Percentiles rank a stretch among this genome's conserved stretches.
phyloP scores from a whole-genome alignment of 2,329 filamentous ascomycete species.

The Cyanodermella asteris region DNA sequence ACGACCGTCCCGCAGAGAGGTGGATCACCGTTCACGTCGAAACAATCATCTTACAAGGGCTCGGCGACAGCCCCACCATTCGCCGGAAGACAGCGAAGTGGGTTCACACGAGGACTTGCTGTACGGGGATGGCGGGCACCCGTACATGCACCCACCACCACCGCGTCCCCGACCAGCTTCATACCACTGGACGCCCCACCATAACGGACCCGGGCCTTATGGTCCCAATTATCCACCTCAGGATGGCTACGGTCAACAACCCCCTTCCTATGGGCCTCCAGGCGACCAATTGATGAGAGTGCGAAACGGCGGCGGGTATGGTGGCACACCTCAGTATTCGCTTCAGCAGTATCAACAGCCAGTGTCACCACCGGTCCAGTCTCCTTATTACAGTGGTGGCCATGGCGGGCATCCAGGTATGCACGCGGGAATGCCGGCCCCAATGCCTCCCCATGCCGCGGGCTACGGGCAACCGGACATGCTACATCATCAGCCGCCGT shows the following conservation, averaged over 20 bases:
- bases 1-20: conserved; percentile 16
- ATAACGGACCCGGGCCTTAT: conserved; percentile 2
- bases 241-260: too few relatives aligned
- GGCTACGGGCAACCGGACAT: too few relatives aligned
- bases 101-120: conserved; percentile 44
- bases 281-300: too few relatives aligned
- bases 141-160: too few relatives aligned
- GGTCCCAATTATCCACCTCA: conserved; percentile 6
- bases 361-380: too few relatives aligned
- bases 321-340: too few relatives aligned
- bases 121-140: conserved; percentile 20
- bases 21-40: conserved; percentile 16
- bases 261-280: too few relatives aligned
- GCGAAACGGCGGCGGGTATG: too few relatives aligned
- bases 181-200: conserved; percentile 5
- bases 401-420: too few relatives aligned
- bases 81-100: conserved; percentile 37
- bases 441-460: not conserved
- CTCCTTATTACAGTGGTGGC: too few relatives aligned
- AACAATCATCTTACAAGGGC: conserved; percentile 17
- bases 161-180: conserved; percentile 1
- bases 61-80: conserved; percentile 24
- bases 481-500: conserved; percentile 2
- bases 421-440: too few relatives aligned
- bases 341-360: too few relatives aligned